These are phyloP conservation scores for Paraglomus brasilianum DNA, from an alignment of 192 early-diverging fungal species.

Conservation along the genomic window DNA sequence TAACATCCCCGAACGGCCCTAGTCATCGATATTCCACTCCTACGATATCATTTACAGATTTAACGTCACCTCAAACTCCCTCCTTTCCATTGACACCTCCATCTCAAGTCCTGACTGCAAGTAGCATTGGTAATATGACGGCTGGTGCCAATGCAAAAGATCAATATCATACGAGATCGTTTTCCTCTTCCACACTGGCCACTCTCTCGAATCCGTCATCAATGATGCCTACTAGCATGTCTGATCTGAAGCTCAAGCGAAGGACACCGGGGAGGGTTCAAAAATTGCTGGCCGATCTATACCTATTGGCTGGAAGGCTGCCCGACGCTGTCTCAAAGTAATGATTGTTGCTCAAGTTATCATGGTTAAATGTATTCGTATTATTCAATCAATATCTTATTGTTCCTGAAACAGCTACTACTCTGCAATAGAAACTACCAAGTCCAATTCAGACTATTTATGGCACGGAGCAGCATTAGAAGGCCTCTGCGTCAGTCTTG, in stretches of 20 bases:
- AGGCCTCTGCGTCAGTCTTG: conserved; percentile 59
- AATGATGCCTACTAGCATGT: conserved; percentile 35
- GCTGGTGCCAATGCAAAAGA: conserved; percentile 31
- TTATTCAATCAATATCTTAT: background rate
- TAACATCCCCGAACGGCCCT: conserved; percentile 20
- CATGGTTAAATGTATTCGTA: background rate
- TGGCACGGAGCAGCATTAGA: conserved; percentile 79
- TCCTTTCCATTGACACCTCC: conserved; percentile 43
- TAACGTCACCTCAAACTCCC: conserved; percentile 31
- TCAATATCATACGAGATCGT: conserved; percentile 36
- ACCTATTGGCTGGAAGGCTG: conserved; percentile 67
- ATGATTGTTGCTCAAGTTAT: background rate
- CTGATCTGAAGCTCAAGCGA: conserved; percentile 50
- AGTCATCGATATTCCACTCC: conserved; percentile 27
- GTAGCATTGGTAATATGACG: conserved; percentile 32
- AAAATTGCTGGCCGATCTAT: conserved; percentile 74
- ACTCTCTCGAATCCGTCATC: conserved; percentile 20
- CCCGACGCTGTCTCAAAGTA: conserved; percentile 68
- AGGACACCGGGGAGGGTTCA: conserved; percentile 69
- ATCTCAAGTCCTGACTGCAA: conserved; percentile 45
- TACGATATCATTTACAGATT: conserved; percentile 16
- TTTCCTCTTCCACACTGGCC: conserved; percentile 39
- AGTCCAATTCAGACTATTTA: conserved; percentile 64
- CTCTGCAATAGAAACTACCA: conserved; percentile 65
- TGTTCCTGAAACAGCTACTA: conserved; percentile 49